phyloP scores from a whole-genome alignment of 2,329 filamentous ascomycete genomes.

The Exophiala sideris region DNA sequence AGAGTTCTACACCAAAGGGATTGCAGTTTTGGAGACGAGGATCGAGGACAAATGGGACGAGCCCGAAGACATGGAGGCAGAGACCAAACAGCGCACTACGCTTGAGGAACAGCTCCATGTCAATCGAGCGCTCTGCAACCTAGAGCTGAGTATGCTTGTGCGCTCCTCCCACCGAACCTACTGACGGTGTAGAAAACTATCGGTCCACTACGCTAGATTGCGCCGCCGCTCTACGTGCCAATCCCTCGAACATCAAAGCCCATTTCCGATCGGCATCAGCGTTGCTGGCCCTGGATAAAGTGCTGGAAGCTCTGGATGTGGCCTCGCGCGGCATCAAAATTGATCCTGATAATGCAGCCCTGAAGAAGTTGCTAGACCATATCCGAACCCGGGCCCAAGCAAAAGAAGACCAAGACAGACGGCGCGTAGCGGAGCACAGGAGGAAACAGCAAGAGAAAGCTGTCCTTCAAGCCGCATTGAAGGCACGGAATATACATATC shows the following conservation, averaged over 20 bases:
- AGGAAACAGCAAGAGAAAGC: conserved; percentile 51
- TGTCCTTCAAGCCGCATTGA: conserved; percentile 64
- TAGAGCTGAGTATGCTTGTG: conserved; percentile 64
- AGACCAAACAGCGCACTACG: conserved; percentile 59
- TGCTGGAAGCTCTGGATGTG: conserved; percentile 76
- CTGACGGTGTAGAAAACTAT: conserved; percentile 65
- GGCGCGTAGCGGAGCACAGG: conserved; percentile 51
- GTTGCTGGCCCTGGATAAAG: conserved; percentile 72
- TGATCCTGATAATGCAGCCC: conserved; percentile 66
- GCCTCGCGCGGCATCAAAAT: conserved; percentile 69
- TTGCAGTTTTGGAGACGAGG: conserved; percentile 61
- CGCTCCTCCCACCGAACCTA: conserved; percentile 1
- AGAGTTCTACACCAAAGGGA: conserved; percentile 88
- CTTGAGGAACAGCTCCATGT: conserved; percentile 74
- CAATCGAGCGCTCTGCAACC: conserved; percentile 86
- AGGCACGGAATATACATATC: conserved; percentile 66
- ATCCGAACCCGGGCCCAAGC: conserved; percentile 58
- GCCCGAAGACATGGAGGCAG: conserved; percentile 54
- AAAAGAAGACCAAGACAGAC: conserved; percentile 54
- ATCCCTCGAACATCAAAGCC: conserved; percentile 80
- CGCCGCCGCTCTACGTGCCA: conserved; percentile 71
- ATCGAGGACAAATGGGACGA: conserved; percentile 47
- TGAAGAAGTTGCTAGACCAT: conserved; percentile 61
- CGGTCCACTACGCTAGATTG: conserved; percentile 83
- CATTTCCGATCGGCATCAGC: conserved; percentile 81